phyloP scores from a whole-genome alignment of 306 rosid species.

The Prunus dulcis region DNA sequence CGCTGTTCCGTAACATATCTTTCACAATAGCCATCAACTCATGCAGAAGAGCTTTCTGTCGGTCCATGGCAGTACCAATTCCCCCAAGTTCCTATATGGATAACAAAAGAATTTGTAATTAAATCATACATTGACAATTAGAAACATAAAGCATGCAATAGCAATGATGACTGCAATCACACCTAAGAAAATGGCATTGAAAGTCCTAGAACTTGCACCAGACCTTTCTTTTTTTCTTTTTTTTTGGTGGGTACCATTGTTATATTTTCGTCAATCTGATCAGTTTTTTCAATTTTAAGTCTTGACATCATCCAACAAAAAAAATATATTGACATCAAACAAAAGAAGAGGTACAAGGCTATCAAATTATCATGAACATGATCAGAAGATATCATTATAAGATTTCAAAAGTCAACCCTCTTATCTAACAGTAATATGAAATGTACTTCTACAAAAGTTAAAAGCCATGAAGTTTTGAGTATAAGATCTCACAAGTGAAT shows the following conservation, averaged over 20 bases:
- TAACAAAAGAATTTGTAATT: conserved; percentile 19
- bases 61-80: conserved; percentile 78
- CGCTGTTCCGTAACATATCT: conserved; percentile 82
- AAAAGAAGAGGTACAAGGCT: neutral
- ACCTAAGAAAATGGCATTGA: neutral
- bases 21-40: conserved; percentile 73
- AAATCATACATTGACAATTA: conserved; percentile 1
- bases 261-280: neutral
- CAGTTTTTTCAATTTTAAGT: neutral
- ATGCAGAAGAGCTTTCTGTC: conserved; percentile 67
- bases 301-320: neutral
- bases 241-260: neutral
- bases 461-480: neutral
- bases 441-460: neutral
- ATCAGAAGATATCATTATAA: neutral
- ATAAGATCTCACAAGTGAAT: neutral
- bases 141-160: neutral
- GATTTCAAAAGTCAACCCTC: neutral
- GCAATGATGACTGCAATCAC: neutral
- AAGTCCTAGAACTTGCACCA: neutral
- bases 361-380: neutral
- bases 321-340: neutral
- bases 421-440: neutral
- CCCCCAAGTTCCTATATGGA: conserved; percentile 87
- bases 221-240: neutral